Percentiles rank a stretch among this genome's conserved stretches.
phyloP scores from a whole-genome alignment of 148 eudicot species.

The Linanthus parryae region DNA sequence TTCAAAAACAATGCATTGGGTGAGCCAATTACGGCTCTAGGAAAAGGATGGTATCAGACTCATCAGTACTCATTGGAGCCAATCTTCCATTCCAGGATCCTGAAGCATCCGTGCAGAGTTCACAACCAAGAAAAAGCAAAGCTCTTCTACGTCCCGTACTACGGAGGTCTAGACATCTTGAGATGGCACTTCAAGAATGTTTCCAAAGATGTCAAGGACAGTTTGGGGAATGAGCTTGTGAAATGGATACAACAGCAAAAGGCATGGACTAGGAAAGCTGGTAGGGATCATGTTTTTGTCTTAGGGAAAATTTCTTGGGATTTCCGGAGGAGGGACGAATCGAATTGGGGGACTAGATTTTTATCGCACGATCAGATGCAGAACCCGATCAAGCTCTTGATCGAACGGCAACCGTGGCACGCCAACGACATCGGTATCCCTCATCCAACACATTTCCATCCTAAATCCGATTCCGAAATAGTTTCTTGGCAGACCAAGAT shows the following conservation, averaged over 20 bases:
- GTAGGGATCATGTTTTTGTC: slow-evolving; percentile 69
- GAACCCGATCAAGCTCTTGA: slow-evolving; percentile 63
- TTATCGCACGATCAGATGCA: slow-evolving; percentile 47
- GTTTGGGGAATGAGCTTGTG: slow-evolving; percentile 40
- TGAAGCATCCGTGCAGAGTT: slow-evolving; percentile 78
- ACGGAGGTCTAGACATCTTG: slow-evolving; percentile 63
- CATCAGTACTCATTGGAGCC: slow-evolving; percentile 73
- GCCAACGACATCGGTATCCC: slow-evolving; percentile 67
- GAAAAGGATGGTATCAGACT: slow-evolving; percentile 66
- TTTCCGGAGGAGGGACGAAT: slow-evolving; percentile 36
- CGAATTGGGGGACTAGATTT: slow-evolving; percentile 54
- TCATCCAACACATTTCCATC: slow-evolving; percentile 82
- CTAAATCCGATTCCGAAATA: slow-evolving; percentile 50
- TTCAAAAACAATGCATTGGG: slow-evolving; percentile 56
- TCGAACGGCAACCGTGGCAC: slow-evolving; percentile 80
- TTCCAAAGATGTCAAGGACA: slow-evolving; percentile 46
- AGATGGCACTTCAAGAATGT: slow-evolving; percentile 73
- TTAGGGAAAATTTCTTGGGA: slow-evolving; percentile 84
- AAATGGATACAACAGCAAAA: slow-evolving; percentile 45
- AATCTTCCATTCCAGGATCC: slow-evolving; percentile 52
- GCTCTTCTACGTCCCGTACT: slow-evolving; percentile 78
- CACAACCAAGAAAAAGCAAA: slow-evolving; percentile 45
- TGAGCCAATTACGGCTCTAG: slow-evolving; percentile 49
- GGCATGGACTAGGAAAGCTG: slow-evolving; percentile 45
- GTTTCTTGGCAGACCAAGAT: slow-evolving; percentile 39